These are phyloP conservation scores for Tolypocladium sp. DNA, from an alignment of 2,329 filamentous ascomycete species.

Conservation along the genomic window DNA sequence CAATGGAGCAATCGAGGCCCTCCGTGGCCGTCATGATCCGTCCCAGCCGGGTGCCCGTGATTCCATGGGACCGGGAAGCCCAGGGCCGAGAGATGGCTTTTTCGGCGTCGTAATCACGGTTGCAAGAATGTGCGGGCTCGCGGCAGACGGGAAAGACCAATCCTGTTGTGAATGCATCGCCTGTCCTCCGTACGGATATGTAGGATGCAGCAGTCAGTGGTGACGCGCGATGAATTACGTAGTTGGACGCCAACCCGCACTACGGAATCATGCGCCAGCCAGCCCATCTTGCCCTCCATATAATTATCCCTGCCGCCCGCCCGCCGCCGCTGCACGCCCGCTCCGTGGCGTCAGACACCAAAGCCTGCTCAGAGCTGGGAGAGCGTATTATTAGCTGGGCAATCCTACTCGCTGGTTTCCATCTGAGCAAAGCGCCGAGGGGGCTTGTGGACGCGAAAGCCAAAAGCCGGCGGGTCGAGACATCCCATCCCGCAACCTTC, in stretches of 20 bases:
- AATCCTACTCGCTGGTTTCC: not conserved
- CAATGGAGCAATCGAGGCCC: not conserved
- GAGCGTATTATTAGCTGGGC: not conserved
- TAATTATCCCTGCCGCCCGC: not conserved
- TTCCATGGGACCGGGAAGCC: not conserved
- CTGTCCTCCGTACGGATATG: too few relatives aligned
- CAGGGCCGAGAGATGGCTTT: not conserved
- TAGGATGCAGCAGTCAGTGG: too few relatives aligned
- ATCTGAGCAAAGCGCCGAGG: too few relatives aligned
- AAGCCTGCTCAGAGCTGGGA: not conserved
- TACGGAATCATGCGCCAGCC: not conserved
- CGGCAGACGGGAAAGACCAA: too few relatives aligned
- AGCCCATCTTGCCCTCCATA: not conserved
- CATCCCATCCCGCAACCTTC: not conserved
- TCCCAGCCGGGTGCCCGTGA: too few relatives aligned
- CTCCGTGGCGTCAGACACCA: not conserved
- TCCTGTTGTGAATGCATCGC: too few relatives aligned
- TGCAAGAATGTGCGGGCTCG: too few relatives aligned
- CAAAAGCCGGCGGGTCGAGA: too few relatives aligned
- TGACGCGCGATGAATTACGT: not conserved
- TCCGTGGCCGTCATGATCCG: not conserved
- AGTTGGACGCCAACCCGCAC: not conserved
- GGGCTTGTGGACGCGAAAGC: too few relatives aligned
- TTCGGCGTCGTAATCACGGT: too few relatives aligned
- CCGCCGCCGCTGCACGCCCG: not conserved